Conservation (phyloP, 768 basidiomycete species). For the Austroboletus eburneus region DNA sequence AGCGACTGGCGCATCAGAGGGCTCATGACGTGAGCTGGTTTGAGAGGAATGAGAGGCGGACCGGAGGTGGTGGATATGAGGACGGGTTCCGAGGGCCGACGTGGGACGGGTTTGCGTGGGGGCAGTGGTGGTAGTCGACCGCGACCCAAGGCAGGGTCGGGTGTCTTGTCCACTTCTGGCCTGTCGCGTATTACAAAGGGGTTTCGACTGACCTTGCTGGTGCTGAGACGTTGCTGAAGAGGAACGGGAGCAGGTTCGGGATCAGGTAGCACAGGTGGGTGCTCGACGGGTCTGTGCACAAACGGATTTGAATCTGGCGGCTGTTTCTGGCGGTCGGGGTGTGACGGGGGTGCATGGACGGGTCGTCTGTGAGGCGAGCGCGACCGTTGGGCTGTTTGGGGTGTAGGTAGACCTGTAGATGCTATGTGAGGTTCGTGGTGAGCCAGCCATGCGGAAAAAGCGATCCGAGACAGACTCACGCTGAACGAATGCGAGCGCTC, state of each 20-base stretch:
- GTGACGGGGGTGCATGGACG: slow-evolving; percentile 23
- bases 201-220: slow-evolving; percentile 26
- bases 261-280: not conserved
- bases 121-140: slow-evolving; percentile 29
- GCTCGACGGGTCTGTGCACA: slow-evolving; percentile 20
- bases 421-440: slow-evolving; percentile 15
- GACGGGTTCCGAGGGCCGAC: slow-evolving; percentile 19
- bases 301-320: slow-evolving; percentile 30
- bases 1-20: slow-evolving; percentile 70
- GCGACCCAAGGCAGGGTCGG: not conserved
- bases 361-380: slow-evolving; percentile 23
- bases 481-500: slow-evolving; percentile 70
- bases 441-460: not conserved
- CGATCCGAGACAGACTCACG: slow-evolving; percentile 39
- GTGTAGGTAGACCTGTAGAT: slow-evolving; percentile 9
- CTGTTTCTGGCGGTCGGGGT: slow-evolving; percentile 26
- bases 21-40: slow-evolving; percentile 48
- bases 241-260: slow-evolving; percentile 1
- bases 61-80: slow-evolving; percentile 2
- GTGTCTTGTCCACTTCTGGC: slow-evolving; percentile 10
- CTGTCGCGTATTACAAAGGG: slow-evolving; percentile 28
- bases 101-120: slow-evolving; percentile 35
- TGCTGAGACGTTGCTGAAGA: slow-evolving; percentile 15
- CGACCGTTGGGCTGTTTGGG: slow-evolving; percentile 3
- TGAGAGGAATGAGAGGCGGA: slow-evolving; percentile 23